Conservation (phyloP, 2,329 filamentous ascomycete species). For the Aspergillus novoparasiticus region DNA sequence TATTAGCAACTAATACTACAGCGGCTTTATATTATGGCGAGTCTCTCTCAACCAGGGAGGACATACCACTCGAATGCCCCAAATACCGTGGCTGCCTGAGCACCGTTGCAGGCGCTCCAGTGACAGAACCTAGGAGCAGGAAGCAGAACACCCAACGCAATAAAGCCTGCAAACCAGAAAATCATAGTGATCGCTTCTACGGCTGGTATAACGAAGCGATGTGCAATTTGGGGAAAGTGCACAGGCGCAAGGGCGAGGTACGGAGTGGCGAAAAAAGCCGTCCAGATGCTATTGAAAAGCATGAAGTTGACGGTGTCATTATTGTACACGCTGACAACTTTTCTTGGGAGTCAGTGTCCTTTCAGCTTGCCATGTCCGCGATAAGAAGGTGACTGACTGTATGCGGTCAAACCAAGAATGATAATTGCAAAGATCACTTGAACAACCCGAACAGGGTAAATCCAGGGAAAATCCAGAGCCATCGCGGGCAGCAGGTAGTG, state of each 20-base stretch:
- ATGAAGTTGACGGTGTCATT: conserved; percentile 72
- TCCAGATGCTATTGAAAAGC: conserved; percentile 78
- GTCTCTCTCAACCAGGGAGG: not conserved
- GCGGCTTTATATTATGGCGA: not conserved
- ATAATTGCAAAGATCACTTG: conserved; percentile 72
- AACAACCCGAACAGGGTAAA: conserved; percentile 62
- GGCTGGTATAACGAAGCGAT: conserved; percentile 66
- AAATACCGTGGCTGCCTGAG: conserved; percentile 57
- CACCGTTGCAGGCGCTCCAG: conserved; percentile 58
- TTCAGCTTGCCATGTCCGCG: not conserved
- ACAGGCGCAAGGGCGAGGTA: conserved; percentile 71
- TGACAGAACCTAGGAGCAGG: conserved; percentile 59
- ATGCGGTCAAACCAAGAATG: conserved; percentile 73
- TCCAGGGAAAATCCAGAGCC: conserved; percentile 28
- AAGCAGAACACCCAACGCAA: conserved; percentile 71
- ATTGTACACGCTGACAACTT: conserved; percentile 58
- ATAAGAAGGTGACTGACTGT: conserved; percentile 56
- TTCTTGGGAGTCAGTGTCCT: conserved; percentile 7
- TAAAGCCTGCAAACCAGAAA: conserved; percentile 88
- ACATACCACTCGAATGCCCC: conserved; percentile 52
- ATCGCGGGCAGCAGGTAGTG: conserved; percentile 1
- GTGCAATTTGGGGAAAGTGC: conserved; percentile 62
- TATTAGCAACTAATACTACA: conserved; percentile 8
- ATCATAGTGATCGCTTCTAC: conserved; percentile 74
- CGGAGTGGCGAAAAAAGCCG: conserved; percentile 65